phyloP scores from a whole-genome alignment of 2,329 filamentous ascomycete species.

The Colletotrichum endophyticum region DNA sequence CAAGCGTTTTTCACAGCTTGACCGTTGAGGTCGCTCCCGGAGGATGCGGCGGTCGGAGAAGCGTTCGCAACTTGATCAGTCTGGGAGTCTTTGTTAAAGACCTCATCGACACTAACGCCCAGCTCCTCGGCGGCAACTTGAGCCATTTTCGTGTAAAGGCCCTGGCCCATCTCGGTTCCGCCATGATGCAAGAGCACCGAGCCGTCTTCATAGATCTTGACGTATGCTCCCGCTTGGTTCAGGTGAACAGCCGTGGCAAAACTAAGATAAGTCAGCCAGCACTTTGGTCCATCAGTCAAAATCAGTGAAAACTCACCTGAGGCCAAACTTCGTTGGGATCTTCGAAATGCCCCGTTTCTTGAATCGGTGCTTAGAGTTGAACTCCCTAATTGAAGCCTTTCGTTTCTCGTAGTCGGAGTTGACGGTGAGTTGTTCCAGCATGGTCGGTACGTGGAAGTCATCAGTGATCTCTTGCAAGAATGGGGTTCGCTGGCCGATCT shows the following conservation, averaged over 20 bases:
- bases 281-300: neutral
- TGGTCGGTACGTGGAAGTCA: neutral
- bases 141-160: neutral
- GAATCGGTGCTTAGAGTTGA: neutral
- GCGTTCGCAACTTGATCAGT: neutral
- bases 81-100: neutral
- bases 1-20: neutral
- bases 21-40: neutral
- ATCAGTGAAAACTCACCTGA: neutral
- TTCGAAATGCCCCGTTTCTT: neutral
- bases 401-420: neutral
- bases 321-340: neutral
- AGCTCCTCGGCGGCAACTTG: neutral
- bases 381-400: neutral
- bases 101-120: neutral
- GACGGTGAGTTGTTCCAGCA: neutral
- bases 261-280: neutral
- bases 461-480: neutral
- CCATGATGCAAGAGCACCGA: neutral
- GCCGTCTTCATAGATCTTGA: neutral
- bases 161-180: neutral
- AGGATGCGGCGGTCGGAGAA: neutral
- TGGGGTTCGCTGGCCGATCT: neutral
- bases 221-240: neutral
- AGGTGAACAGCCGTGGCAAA: neutral